Percentiles rank a stretch among this genome's conserved stretches.
phyloP scores from a whole-genome alignment of 2,329 filamentous ascomycete genomes.

The Penicillium sp. region DNA sequence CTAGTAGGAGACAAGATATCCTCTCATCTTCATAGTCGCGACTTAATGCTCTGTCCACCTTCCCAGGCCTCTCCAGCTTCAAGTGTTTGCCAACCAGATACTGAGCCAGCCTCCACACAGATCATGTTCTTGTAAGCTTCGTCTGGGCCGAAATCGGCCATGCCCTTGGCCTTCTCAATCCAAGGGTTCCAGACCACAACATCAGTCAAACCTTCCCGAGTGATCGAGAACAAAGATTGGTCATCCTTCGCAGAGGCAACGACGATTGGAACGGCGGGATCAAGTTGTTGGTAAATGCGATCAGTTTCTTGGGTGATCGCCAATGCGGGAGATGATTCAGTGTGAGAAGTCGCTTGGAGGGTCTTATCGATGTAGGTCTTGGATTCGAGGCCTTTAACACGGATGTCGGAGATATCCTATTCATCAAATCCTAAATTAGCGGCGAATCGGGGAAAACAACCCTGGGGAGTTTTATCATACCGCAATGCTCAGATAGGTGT shows the following conservation, averaged over 20 bases:
- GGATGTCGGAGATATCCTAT: conserved; percentile 75
- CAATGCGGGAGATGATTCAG: conserved; percentile 64
- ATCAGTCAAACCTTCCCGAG: conserved; percentile 80
- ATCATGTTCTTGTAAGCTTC: conserved; percentile 92
- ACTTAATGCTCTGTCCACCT: conserved; percentile 59
- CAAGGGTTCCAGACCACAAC: conserved; percentile 98
- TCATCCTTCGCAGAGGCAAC: conserved; percentile 50
- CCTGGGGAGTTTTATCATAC: conserved; percentile 51
- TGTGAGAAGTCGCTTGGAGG: conserved; percentile 60
- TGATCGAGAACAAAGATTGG: conserved; percentile 67
- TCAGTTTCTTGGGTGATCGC: conserved; percentile 78
- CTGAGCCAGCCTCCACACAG: conserved; percentile 86
- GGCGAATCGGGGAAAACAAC: background rate
- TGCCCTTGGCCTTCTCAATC: conserved; percentile 76
- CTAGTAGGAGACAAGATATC: background rate
- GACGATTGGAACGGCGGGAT: conserved; percentile 49
- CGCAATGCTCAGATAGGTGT: conserved; percentile 81
- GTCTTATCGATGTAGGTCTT: conserved; percentile 84
- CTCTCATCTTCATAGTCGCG: conserved; percentile 28
- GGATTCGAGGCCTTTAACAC: conserved; percentile 72
- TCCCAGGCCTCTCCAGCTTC: conserved; percentile 74
- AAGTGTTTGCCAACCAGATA: conserved; percentile 77
- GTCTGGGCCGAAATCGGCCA: conserved; percentile 84
- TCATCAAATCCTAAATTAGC: conserved; percentile 13
- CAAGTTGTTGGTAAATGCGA: conserved; percentile 73